Percentiles rank a stretch among this genome's conserved stretches.
phyloP scores from a whole-genome alignment of 345 rosid species.

The Corymbia maculata region DNA sequence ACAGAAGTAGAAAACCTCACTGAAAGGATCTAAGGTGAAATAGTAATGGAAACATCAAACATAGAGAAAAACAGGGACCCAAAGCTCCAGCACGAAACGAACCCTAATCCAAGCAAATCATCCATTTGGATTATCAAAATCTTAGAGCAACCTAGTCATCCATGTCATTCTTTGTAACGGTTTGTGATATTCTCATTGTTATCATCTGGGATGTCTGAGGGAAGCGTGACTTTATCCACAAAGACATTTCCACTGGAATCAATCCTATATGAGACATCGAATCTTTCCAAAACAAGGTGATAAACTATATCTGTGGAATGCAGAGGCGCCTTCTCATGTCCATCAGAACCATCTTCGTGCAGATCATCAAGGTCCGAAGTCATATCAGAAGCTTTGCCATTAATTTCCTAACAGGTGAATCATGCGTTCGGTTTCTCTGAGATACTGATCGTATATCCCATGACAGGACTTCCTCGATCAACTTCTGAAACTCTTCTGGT shows the following conservation, averaged over 20 bases:
- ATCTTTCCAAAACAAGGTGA: slow-evolving; percentile 70
- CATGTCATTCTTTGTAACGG: neutral
- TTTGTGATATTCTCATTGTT: neutral
- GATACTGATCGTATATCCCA: slow-evolving; percentile 96
- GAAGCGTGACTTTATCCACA: slow-evolving; percentile 34
- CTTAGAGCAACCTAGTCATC: neutral
- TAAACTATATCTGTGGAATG: slow-evolving; percentile 21
- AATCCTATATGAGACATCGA: slow-evolving; percentile 70
- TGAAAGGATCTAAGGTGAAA: neutral
- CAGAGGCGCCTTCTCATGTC: neutral
- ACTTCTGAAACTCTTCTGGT: slow-evolving; percentile 43
- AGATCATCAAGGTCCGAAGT: slow-evolving; percentile 2
- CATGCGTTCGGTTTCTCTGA: slow-evolving; percentile 52
- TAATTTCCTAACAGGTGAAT: slow-evolving; percentile 1
- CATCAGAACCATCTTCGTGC: slow-evolving; percentile 10
- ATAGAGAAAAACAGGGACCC: neutral
- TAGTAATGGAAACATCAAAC: neutral
- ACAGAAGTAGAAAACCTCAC: neutral
- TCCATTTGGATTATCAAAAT: neutral
- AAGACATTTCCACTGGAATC: slow-evolving; percentile 40
- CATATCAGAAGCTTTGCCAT: neutral
- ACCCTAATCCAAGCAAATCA: neutral
- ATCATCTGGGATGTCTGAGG: neutral
- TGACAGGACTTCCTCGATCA: slow-evolving; percentile 67
- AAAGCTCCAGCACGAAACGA: neutral